These are phyloP conservation scores for Beta vulgaris DNA, from an alignment of 148 eudicot species.

Conservation along the genomic window DNA sequence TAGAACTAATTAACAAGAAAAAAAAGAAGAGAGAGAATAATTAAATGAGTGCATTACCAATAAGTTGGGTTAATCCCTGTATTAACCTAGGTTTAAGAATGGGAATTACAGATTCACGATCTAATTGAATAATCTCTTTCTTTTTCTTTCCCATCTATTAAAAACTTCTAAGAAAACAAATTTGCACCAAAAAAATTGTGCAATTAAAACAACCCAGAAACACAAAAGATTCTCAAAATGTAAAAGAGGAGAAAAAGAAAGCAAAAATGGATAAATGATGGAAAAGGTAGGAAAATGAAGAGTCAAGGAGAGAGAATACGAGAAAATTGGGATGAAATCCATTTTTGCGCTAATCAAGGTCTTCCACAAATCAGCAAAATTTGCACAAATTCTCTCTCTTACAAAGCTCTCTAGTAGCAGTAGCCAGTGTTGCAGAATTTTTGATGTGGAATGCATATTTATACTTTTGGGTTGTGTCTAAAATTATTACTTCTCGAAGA, in stretches of 20 bases:
- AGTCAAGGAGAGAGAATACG: constrained; percentile 19
- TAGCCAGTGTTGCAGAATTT: no score
- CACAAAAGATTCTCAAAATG: not conserved
- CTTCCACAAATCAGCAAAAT: not conserved
- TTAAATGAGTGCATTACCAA: constrained; percentile 37
- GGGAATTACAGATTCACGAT: constrained; percentile 78
- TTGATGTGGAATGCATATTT: no score
- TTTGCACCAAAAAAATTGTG: not conserved
- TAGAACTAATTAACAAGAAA: not conserved
- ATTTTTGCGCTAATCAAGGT: not conserved
- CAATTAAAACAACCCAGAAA: not conserved
- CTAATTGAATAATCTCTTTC: constrained; percentile 61
- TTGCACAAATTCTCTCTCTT: not conserved
- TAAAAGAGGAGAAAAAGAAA: not conserved
- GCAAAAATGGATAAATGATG: not conserved
- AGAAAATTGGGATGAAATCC: not conserved
- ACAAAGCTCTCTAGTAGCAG: no score
- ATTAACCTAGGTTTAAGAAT: constrained; percentile 58
- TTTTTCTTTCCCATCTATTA: constrained; percentile 34
- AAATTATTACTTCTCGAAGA: no score
- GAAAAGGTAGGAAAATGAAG: constrained; percentile 3
- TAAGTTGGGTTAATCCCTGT: constrained; percentile 54
- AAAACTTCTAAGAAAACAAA: not conserved
- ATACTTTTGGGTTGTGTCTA: no score
- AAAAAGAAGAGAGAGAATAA: not conserved